Evolutionary conservation across 1,284 basidiomycete species (phyloP), one percentile per base, ranked within the genome.

Genomic region (Blastosporella zonata): DNA sequence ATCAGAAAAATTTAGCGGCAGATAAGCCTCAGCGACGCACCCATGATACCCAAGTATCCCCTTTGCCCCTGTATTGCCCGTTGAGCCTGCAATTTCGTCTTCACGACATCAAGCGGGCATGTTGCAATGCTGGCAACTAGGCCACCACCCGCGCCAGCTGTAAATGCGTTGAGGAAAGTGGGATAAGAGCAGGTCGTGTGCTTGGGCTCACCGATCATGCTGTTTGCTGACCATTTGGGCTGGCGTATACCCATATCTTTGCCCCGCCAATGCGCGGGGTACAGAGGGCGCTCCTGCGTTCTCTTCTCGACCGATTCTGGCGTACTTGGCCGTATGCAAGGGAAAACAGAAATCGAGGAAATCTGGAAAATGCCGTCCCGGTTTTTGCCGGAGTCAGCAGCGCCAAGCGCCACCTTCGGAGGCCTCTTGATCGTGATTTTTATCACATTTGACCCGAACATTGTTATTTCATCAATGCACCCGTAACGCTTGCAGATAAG

Each of bases 101-200:
- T 99, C 69, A 99, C 79, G 38, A 99, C 96, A 67, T 99, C 96
- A 49, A 99, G 78, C 6, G 96, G 96, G 67, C 97, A 99, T 7
- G 96, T 99, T 51, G 94, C 90, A 56, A 99, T 79, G 66, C 90
- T 93, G 47, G 92, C 89, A 57, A 95, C 89, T 52, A 99, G 78
- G 52, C 96, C 96, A 47, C 88, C 85, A 45, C 87, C 87, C 54
- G 89, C 88, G 55, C 88, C 88, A 70, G 88, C 88, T 89, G 21
- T 5, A 35, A 12, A 31, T 27, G 7, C 12, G 3, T 18, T 23
- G n/a, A 35, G 28, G 27, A 37, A 35, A 10, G 10, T 23, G 12
- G 7, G 21, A 25, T 10, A 2, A 5, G n/a, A 17, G 9, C 6
- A 35, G 40, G 44, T 50, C 37, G 43, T 47, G 39, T 46, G 39